Base-by-base conservation (phyloP, 106 monocot genomes). In the Dendrobium nobile region DNA sequence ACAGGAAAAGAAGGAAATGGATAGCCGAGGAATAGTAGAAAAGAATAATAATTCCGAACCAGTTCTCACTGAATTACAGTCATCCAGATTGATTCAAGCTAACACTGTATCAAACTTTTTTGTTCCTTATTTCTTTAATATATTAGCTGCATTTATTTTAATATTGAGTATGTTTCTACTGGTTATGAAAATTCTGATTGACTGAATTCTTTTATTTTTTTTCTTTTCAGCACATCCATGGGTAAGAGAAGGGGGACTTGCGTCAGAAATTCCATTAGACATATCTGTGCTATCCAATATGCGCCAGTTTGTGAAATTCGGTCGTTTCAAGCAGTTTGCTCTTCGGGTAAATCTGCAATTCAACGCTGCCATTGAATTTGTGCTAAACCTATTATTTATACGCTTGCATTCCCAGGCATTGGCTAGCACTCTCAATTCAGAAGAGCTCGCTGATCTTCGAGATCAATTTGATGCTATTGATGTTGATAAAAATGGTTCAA, bases 381-480 rank as follows among this genome's bases (percentile, higher is more conserved):
- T 76, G 26, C 72, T 28, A 18, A 84, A 65, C 42, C 0, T 65
- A 18, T 67, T 28, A 73, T 87, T 55, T 28, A 75, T 75, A 41
- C 13, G 7, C 4, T 81, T 28, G 5, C n/a, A 33, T 80, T 0
- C 82, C 33, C 81, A 99, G 99, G 95, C 95, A 73, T 84, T 99
- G 78, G 99, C 99, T 58, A 95, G 91, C 77, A 99, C 95, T 43
- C 86, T 99, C 15, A 85, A 95, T 80, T 84, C 87, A 33, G 90
- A 91, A 40, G 99, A 99, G 82, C 82, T 95, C 19, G 87, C 91
- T 77, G 86, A 91, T 85, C 87, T 99, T 19, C 89, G 86, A 22
- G 99, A 95, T 47, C 99, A 99, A 81, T 99, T 99, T 85, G 80
- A 95, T 84, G 91, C 99, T 33, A 95, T 99, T 75, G 99, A 99